phyloP scores from a whole-genome alignment of 2,329 filamentous ascomycete genomes.

The Hypoxylon sp. region DNA sequence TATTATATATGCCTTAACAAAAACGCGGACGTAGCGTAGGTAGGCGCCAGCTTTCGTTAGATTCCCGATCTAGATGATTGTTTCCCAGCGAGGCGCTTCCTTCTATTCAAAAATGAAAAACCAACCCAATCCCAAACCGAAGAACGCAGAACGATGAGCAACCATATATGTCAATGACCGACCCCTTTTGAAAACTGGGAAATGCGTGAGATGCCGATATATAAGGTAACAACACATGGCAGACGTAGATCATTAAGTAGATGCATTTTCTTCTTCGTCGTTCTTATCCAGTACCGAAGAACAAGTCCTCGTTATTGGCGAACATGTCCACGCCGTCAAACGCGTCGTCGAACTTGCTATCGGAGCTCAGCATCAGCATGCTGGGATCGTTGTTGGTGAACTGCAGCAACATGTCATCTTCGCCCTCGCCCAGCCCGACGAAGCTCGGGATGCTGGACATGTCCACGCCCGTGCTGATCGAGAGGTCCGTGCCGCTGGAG shows the following conservation, averaged over 20 bases:
- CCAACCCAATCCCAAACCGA: neutral
- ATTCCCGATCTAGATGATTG: conserved; percentile 13
- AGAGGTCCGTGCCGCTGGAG: conserved; percentile 45
- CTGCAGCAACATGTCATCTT: conserved; percentile 58
- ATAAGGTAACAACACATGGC: neutral
- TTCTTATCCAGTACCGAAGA: conserved; percentile 53
- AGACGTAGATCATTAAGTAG: no score
- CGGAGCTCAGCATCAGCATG: conserved; percentile 56
- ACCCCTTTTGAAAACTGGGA: no score
- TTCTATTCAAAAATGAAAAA: conserved; percentile 9
- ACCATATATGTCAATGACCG: no score
- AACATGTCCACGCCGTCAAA: conserved; percentile 63
- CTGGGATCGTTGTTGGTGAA: conserved; percentile 56
- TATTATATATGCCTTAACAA: no score
- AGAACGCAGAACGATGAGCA: no score
- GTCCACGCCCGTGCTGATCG: conserved; percentile 47
- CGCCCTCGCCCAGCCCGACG: conserved; percentile 46
- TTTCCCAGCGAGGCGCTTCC: no score
- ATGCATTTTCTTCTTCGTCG: no score
- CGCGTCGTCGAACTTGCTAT: conserved; percentile 62
- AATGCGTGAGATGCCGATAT: conserved; percentile 6
- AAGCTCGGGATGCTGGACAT: conserved; percentile 43
- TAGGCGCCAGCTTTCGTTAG: no score
- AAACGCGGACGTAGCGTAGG: no score
- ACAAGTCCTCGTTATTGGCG: conserved; percentile 59